Evolutionary conservation across 495 filamentous ascomycete species (phyloP).

Genomic region (Xylaria venustula): DNA sequence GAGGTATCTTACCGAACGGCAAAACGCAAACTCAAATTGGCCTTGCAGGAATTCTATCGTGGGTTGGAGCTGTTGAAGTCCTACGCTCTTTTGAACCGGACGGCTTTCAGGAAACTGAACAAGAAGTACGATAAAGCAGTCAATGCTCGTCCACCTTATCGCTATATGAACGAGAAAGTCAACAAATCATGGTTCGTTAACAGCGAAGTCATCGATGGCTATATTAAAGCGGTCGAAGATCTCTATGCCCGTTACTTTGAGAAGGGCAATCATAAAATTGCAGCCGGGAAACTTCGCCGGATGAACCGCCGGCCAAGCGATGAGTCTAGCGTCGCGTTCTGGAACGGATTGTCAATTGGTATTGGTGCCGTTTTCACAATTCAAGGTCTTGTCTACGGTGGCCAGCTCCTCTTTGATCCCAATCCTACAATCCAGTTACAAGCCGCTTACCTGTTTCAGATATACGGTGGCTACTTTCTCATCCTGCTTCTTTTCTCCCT

Average conservation of each 20-base stretch:
- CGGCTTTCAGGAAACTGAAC: constrained; percentile 94
- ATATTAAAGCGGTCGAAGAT: constrained; percentile 79
- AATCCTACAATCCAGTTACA: constrained; percentile 47
- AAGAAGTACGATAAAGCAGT: constrained; percentile 97
- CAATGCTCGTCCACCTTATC: constrained; percentile 68
- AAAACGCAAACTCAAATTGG: constrained; percentile 86
- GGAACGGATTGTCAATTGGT: constrained; percentile 76
- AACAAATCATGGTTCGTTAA: constrained; percentile 88
- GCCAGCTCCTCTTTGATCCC: constrained; percentile 49
- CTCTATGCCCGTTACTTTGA: constrained; percentile 93
- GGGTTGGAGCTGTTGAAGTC: constrained; percentile 88
- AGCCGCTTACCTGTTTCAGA: constrained; percentile 76
- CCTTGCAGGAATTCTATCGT: constrained; percentile 88
- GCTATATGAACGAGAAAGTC: constrained; percentile 91
- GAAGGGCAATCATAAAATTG: constrained; percentile 85
- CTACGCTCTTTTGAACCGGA: constrained; percentile 83
- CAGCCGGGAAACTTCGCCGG: constrained; percentile 77
- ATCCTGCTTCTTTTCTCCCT: constrained; percentile 68
- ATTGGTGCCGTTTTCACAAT: constrained; percentile 70
- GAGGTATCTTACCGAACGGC: constrained; percentile 79
- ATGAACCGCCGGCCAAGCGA: constrained; percentile 63
- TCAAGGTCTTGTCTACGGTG: constrained; percentile 69
- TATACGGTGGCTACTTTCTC: constrained; percentile 85
- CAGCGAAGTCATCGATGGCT: constrained; percentile 73
- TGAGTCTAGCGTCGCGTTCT: constrained; percentile 70